A percentile compares a stretch with the other conserved stretches of the same genome.
Conservation (phyloP, 1,284 basidiomycete genomes). For the Wallemia mellicola region DNA sequence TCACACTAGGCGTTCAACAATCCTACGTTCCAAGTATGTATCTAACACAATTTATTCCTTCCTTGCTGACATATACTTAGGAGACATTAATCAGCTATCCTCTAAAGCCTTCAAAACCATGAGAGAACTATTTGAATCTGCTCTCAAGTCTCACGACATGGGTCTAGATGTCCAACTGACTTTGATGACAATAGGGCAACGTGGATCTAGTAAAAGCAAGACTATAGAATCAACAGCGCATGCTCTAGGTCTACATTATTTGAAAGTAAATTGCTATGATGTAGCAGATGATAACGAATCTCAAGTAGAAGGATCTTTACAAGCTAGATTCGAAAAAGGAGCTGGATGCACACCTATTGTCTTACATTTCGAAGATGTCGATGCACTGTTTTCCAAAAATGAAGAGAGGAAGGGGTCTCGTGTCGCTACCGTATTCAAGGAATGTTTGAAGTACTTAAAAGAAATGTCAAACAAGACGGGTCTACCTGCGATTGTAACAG, state of each 20-base stretch:
- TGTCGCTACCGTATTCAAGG: conserved; percentile 30
- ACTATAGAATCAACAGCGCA: not conserved
- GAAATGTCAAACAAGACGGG: conserved; percentile 26
- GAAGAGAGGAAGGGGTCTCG: conserved; percentile 23
- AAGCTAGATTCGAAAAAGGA: conserved; percentile 50
- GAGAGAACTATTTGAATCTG: not conserved
- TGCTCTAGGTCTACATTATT: not conserved
- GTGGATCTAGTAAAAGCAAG: not conserved
- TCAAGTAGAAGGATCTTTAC: conserved; percentile 46
- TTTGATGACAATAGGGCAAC: not conserved
- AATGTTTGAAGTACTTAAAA: conserved; percentile 28
- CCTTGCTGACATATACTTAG: no score
- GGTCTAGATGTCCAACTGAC: not conserved
- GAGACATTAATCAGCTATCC: not conserved
- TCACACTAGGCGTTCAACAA: not conserved
- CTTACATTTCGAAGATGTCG: conserved; percentile 1
- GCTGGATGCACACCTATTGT: conserved; percentile 34
- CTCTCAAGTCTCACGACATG: not conserved
- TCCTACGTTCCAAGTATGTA: not conserved
- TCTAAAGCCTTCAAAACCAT: not conserved
- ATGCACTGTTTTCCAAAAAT: conserved; percentile 7
- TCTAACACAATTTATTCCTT: no score
- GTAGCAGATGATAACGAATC: conserved; percentile 47
- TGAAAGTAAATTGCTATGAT: conserved; percentile 57
- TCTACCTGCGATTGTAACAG: conserved; percentile 40